Conservation (phyloP, 2,329 filamentous ascomycete species). For the Aspergillus piperis region DNA sequence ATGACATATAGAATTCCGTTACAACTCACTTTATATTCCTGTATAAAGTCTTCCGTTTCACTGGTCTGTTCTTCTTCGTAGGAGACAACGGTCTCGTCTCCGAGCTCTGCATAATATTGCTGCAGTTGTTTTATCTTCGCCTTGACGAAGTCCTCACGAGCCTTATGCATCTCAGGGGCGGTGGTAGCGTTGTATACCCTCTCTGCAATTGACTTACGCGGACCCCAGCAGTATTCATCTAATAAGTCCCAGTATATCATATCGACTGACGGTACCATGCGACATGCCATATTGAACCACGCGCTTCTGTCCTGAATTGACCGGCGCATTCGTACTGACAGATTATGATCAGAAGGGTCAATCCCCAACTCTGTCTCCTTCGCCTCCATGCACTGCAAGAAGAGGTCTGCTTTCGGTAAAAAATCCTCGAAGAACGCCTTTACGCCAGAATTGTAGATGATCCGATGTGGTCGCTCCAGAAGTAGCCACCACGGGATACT, state of each 20-base stretch:
- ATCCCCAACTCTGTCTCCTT: too few species aligned
- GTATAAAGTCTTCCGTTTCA: too few species aligned
- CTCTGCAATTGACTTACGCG: not conserved
- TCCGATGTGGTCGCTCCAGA: conserved; percentile 8
- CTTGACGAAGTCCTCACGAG: conserved; percentile 2
- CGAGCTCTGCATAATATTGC: conserved; percentile 5
- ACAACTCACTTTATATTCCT: too few species aligned
- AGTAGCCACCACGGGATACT: conserved; percentile 20
- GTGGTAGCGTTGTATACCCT: not conserved
- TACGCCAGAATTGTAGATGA: not conserved
- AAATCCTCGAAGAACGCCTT: not conserved
- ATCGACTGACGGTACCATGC: conserved; percentile 2
- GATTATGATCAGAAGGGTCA: too few species aligned
- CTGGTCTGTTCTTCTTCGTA: not conserved
- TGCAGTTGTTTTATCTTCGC: conserved; percentile 3
- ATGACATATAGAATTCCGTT: too few species aligned
- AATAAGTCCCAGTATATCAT: conserved; percentile 15
- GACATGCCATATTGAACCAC: conserved; percentile 12
- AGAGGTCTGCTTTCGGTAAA: not conserved
- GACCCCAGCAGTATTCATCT: conserved; percentile 15
- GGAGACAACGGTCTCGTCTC: not conserved
- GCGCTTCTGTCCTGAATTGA: too few species aligned
- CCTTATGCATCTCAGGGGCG: not conserved
- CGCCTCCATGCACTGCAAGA: too few species aligned
- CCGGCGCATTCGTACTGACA: too few species aligned